Conservation (phyloP, 257 asterid species). For the Solanum etuberosum region DNA sequence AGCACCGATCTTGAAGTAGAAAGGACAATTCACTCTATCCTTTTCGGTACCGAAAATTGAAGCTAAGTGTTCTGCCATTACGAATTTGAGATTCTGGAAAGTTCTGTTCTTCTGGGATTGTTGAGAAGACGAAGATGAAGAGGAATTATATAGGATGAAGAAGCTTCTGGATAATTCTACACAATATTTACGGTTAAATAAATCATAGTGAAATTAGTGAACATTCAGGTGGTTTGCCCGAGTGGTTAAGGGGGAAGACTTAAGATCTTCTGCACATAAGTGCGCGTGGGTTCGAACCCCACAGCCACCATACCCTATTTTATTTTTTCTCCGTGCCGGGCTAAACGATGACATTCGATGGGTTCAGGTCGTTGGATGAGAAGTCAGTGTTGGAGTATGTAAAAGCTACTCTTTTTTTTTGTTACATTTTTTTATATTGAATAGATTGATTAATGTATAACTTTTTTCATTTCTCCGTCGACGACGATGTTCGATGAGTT, state of each 20-base stretch:
- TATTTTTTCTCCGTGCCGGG: accelerated
- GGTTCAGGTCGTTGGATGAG: no score
- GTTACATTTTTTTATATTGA: not conserved
- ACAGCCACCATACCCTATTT: slow-evolving; percentile 8
- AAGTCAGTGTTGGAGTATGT: no score
- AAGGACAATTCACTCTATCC: slow-evolving; percentile 91
- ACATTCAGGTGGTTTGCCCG: slow-evolving; percentile 31
- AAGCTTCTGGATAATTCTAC: not conserved
- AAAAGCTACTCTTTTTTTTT: no score
- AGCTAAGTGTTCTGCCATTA: slow-evolving; percentile 91
- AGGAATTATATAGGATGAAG: not conserved
- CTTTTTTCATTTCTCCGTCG: no score
- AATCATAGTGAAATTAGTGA: accelerated
- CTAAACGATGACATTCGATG: no score
- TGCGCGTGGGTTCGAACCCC: slow-evolving; percentile 40
- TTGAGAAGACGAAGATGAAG: not conserved
- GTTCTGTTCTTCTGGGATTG: not conserved
- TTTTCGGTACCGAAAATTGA: slow-evolving; percentile 86
- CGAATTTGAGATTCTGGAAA: not conserved
- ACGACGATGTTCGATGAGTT: not conserved
- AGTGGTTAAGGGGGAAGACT: slow-evolving; percentile 50
- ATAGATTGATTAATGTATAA: no score
- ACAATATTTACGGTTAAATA: not conserved
- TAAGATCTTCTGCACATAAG: slow-evolving; percentile 33
- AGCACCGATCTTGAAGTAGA: slow-evolving; percentile 95